These are phyloP conservation scores for Jaltomata sinuosa DNA, from an alignment of 257 asterid species.

Conservation along the genomic window DNA sequence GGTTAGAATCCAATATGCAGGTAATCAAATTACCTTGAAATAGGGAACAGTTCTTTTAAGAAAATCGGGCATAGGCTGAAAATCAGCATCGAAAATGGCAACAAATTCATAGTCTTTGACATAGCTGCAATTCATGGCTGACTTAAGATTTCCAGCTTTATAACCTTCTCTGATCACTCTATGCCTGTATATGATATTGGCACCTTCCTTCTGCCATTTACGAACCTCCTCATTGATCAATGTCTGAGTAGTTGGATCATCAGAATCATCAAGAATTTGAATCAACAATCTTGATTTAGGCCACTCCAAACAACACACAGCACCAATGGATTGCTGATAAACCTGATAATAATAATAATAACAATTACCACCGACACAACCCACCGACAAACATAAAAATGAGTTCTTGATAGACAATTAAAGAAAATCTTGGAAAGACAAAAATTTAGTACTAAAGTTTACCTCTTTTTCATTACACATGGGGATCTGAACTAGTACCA, in stretches of 20 bases:
- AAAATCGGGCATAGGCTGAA: slow-evolving; percentile 84
- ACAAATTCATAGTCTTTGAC: slow-evolving; percentile 90
- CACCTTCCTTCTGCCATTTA: slow-evolving; percentile 78
- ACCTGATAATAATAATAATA: slow-evolving; percentile 31
- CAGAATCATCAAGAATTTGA: slow-evolving; percentile 87
- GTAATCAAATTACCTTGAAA: slow-evolving; percentile 53
- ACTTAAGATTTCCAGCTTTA: slow-evolving; percentile 90
- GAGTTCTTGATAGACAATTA: neutral
- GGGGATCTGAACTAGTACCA: slow-evolving; percentile 98
- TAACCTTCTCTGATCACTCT: slow-evolving; percentile 89
- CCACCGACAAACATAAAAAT: slow-evolving; percentile 1
- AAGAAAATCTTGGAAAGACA: neutral
- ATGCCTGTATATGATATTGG: slow-evolving; percentile 72
- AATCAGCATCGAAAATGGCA: slow-evolving; percentile 91
- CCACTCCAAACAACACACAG: slow-evolving; percentile 90
- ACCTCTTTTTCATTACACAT: slow-evolving; percentile 99
- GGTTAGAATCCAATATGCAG: too few species aligned
- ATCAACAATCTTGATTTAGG: slow-evolving; percentile 72
- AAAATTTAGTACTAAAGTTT: neutral
- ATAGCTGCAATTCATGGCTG: slow-evolving; percentile 88
- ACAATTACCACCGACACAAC: neutral
- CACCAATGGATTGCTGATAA: slow-evolving; percentile 88
- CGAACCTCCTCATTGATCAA: slow-evolving; percentile 77
- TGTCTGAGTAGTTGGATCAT: slow-evolving; percentile 52
- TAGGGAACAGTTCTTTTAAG: slow-evolving; percentile 72